These are phyloP conservation scores for Sordariomycetes sp. DNA, from an alignment of 2,329 filamentous ascomycete genomes.

Conservation along the genomic window DNA sequence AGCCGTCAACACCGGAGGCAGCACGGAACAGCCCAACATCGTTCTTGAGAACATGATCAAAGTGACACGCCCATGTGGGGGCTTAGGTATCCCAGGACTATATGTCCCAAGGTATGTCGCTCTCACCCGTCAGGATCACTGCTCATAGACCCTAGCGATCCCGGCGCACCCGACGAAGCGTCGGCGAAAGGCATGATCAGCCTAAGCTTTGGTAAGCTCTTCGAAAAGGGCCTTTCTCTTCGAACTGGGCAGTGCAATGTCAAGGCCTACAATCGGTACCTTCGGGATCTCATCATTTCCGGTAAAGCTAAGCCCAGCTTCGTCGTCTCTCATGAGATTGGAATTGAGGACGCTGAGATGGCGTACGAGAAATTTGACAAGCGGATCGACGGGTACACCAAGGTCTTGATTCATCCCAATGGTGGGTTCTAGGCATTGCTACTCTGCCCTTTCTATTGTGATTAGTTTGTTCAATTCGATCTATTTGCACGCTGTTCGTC, in stretches of 20 bases:
- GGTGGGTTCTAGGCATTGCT: slow-evolving; percentile 24
- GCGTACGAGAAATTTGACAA: slow-evolving; percentile 61
- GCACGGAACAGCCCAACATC: slow-evolving; percentile 52
- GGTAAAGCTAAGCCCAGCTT: slow-evolving; percentile 58
- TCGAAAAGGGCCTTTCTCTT: slow-evolving; percentile 56
- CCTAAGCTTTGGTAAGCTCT: slow-evolving; percentile 57
- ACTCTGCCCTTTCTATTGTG: too few species aligned
- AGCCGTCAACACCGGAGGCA: slow-evolving; percentile 44
- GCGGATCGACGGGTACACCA: slow-evolving; percentile 57
- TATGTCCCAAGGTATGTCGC: slow-evolving; percentile 25
- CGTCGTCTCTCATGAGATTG: slow-evolving; percentile 56
- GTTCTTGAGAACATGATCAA: slow-evolving; percentile 56
- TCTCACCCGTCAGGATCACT: neutral
- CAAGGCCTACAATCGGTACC: slow-evolving; percentile 57
- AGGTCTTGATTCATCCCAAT: slow-evolving; percentile 59
- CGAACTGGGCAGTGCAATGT: slow-evolving; percentile 60
- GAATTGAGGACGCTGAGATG: slow-evolving; percentile 48
- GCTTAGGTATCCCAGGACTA: slow-evolving; percentile 50
- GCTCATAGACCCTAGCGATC: slow-evolving; percentile 29
- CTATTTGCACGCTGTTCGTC: too few species aligned
- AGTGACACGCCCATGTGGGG: slow-evolving; percentile 52
- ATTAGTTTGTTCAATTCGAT: too few species aligned
- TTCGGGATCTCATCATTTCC: slow-evolving; percentile 55
- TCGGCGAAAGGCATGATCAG: slow-evolving; percentile 54
- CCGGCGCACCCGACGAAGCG: slow-evolving; percentile 52